These are phyloP conservation scores for Globisporangium emineosum DNA, from an alignment of 352 stramenopile species.

Conservation along the genomic window DNA sequence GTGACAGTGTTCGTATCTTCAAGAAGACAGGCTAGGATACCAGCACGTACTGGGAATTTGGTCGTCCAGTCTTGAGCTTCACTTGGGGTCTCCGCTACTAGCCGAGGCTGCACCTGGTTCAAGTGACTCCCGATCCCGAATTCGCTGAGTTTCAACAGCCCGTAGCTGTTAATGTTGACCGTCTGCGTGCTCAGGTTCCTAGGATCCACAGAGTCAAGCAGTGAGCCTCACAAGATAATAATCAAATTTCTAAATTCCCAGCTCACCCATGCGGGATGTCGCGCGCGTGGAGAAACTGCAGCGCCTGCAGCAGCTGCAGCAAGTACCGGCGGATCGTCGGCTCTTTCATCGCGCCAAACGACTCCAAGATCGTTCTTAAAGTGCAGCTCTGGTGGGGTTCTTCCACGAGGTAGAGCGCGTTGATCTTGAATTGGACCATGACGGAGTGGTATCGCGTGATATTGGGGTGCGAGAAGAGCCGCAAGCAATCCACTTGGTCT, in stretches of 20 bases:
- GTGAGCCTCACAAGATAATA: neutral
- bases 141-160: constrained; percentile 47
- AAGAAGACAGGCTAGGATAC: neutral
- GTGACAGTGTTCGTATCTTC: neutral
- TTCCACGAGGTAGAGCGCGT: constrained; percentile 39
- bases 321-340: constrained; percentile 67
- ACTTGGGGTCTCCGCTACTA: neutral
- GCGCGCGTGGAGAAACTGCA: constrained; percentile 45
- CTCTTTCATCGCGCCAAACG: constrained; percentile 75
- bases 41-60: constrained; percentile 16
- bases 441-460: constrained; percentile 28
- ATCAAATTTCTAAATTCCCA: neutral
- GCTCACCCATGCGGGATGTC: constrained; percentile 47
- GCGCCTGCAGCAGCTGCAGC: constrained; percentile 47
- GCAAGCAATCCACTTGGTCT: constrained; percentile 34
- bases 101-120: neutral
- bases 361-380: constrained; percentile 56
- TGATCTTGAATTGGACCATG: constrained; percentile 27
- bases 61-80: constrained; percentile 22
- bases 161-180: constrained; percentile 62
- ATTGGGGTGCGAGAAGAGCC: constrained; percentile 43
- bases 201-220: neutral
- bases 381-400: constrained; percentile 37
- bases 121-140: constrained; percentile 35
- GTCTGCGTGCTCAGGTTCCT: constrained; percentile 45